Base-by-base conservation (phyloP, 2,329 filamentous ascomycete genomes). In the Aureobasidium sp. region DNA sequence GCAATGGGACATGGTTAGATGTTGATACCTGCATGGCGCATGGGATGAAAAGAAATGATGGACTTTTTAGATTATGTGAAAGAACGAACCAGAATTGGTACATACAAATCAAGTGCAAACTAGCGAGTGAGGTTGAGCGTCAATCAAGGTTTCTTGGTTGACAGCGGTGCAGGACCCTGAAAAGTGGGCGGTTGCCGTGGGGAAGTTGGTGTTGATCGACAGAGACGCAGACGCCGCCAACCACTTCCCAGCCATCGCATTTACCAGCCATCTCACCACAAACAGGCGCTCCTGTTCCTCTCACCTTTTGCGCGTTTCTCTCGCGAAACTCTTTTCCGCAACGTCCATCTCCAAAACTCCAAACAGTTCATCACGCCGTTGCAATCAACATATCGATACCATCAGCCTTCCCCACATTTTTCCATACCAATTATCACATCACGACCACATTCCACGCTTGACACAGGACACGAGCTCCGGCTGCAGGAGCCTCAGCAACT, bases 171-270 rank as follows among this genome's bases (percentile, higher is more conserved):
- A 59, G 22, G 45, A 59, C 44, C 44, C 56, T 59, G 34, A 59
- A 55, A 56, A 55, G 51, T 39, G 56, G 27, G 55, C 25, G 56
- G 56, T 59, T 59, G 56, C 56, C 56, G 56, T 59, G 56, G 56
- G 45, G 56, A 48, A 48, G 34, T 42, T 42, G 17, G 55, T 58
- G 56, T 48, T 59, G 56, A 49, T 48, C 44, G 56, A 39, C 41
- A 48, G 20, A 37, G 42, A 37, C 22, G 53, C 25, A 31, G 29
- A 25, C 37, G 39, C 55, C 31, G 20, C 55, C 55, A 48, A 58
- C 55, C 55, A 37, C 55, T 27, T 58, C 55, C 55, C 55, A 58
- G 55, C 55, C 55, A 37, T 36, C 29, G 11, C 44, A 25, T 27
- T 58, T 27, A 27, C 44, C 45, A 29, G 55, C 55, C 41, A 58